phyloP scores from a whole-genome alignment of 106 monocot species.

The Agapanthus africanus region DNA sequence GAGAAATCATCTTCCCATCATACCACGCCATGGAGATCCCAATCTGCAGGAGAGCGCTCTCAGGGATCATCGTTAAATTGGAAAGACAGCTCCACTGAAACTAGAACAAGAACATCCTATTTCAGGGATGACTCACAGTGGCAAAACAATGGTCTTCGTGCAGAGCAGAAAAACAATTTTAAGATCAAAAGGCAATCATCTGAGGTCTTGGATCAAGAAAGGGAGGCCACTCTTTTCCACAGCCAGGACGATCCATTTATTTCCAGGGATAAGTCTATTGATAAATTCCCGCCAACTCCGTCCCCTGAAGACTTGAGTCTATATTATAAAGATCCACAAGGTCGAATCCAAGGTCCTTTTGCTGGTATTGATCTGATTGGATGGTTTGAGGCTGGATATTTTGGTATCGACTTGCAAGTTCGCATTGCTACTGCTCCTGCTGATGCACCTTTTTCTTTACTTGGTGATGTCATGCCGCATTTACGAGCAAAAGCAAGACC shows the following conservation, averaged over 20 bases:
- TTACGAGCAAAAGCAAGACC: slow-evolving; percentile 67
- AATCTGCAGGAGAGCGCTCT: slow-evolving; percentile 22
- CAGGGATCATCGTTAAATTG: slow-evolving; percentile 24
- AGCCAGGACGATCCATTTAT: slow-evolving; percentile 16
- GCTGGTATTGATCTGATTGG: slow-evolving; percentile 83
- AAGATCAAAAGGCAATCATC: slow-evolving; percentile 25
- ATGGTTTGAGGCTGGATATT: slow-evolving; percentile 96
- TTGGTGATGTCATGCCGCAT: slow-evolving; percentile 98
- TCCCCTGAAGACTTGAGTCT: slow-evolving; percentile 70
- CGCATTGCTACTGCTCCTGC: slow-evolving; percentile 48
- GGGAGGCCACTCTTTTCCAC: slow-evolving; percentile 5
- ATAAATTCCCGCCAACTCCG: slow-evolving; percentile 27
- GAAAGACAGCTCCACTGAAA: slow-evolving; percentile 24
- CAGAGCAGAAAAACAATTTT: slow-evolving; percentile 22
- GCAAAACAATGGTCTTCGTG: slow-evolving; percentile 22
- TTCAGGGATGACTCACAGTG: slow-evolving; percentile 19
- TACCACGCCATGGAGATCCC: slow-evolving; percentile 34
- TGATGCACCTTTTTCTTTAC: slow-evolving; percentile 61
- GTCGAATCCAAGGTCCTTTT: slow-evolving; percentile 94
- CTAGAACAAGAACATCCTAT: slow-evolving; percentile 14
- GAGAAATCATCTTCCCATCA: slow-evolving; percentile 24
- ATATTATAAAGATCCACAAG: slow-evolving; percentile 94
- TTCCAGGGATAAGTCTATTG: slow-evolving; percentile 27
- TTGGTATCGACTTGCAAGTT: slow-evolving; percentile 94
- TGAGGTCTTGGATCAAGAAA: slow-evolving; percentile 23